Evolutionary conservation across 2,329 filamentous ascomycete species (phyloP), one percentile per base, ranked within the genome.

Genomic region (Lanzia echinophila): DNA sequence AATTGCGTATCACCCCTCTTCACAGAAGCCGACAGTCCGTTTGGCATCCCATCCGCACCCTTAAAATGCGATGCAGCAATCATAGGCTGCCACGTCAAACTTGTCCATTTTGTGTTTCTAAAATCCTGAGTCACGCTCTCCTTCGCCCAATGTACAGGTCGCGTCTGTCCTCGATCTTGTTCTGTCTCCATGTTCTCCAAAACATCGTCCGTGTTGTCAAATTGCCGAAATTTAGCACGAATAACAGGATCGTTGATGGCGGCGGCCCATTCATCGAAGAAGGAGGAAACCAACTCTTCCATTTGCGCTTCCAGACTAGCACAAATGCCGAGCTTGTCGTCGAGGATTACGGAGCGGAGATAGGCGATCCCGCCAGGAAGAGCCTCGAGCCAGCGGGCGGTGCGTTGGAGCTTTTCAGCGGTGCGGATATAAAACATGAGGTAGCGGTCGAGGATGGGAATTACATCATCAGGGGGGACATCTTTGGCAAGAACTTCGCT

Each of bases 371-470:
- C 90, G 6, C 90, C 90, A 0, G 90, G 90, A 0, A 95, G 78
- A 50, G 79, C 80, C 69, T 96, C 90, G 36, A 96, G 75, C 90
- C 90, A 96, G 22, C 89, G 80, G 0, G 90, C 90, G 24, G 90
- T 96, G 47, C 90, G 82, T 70, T 96, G 90, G 0, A 96, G 81
- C 67, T 88, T 90, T 73, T 96, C 90, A 43, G 89, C 90, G 0
- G 91, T 95, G 61, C 90, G 87, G 64, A 96, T 94, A 72, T 96
- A 96, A 75, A 96, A 92, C 72, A 91, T 89, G 22, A 96, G 79
- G 66, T 94, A 96, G 43, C 91, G 84, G 69, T 96, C 91, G 2
- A 96, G 75, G 55, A 96, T 87, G 1, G 88, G 83, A 8, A 95
- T 78, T 8, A 95, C 84, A 64, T 95, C 87, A 49, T 88, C 83